These are phyloP conservation scores for Ganoderma meredithae DNA, from an alignment of 1,284 basidiomycete genomes.

Conservation along the genomic window DNA sequence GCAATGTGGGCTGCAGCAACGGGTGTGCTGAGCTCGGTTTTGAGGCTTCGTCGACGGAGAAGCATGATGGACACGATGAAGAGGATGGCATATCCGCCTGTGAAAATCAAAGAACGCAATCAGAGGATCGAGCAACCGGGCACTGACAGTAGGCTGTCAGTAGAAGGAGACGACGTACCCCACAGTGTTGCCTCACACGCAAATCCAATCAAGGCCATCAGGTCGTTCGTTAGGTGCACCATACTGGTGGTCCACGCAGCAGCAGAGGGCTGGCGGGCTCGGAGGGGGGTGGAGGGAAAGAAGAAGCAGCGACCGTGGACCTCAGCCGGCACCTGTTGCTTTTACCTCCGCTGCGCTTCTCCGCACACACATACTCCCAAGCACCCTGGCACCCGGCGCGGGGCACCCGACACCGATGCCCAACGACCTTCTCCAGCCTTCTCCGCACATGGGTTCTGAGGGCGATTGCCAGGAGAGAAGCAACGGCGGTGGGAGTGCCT, in stretches of 20 bases:
- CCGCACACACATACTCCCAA: background rate
- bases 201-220: conserved; percentile 45
- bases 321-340: background rate
- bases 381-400: background rate
- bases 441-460: background rate
- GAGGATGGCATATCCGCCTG: conserved; percentile 22
- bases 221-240: conserved; percentile 26
- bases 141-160: background rate
- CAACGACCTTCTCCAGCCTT: background rate
- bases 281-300: background rate
- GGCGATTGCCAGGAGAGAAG: background rate
- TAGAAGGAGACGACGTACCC: conserved; percentile 33
- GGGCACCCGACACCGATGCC: background rate
- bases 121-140: background rate
- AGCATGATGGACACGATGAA: conserved; percentile 32
- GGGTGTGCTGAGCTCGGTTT: conserved; percentile 23
- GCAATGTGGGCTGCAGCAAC: conserved; percentile 39
- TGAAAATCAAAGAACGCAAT: background rate
- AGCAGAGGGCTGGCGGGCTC: background rate
- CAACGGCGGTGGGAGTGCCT: background rate
- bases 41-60: conserved; percentile 9
- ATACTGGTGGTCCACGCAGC: background rate
- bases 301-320: conserved; percentile 2
- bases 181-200: conserved; percentile 43
- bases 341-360: background rate